Evolutionary conservation across 257 asterid species (phyloP).

Genomic region (Solanum appendiculatum): DNA sequence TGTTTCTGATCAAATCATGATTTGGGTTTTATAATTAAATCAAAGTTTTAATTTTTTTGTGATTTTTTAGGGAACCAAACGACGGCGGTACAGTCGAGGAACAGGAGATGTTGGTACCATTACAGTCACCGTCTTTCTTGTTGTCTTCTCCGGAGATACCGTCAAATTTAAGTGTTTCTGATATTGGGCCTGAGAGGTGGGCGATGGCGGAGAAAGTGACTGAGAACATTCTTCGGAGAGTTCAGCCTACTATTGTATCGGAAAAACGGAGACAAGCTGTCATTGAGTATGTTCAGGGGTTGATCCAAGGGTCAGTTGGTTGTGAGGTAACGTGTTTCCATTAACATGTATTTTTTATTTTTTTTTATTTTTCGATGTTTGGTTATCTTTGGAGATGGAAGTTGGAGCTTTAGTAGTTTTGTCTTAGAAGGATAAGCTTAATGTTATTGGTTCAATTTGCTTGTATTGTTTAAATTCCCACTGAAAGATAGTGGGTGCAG

Average conservation of each 20-base stretch:
- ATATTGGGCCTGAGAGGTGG: constrained; percentile 12
- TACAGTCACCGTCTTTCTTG: not conserved
- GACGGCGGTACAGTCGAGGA: not conserved
- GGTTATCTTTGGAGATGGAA: not conserved
- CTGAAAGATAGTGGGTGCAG: not conserved
- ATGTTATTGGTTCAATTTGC: not conserved
- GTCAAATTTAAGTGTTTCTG: not conserved
- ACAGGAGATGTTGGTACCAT: not conserved
- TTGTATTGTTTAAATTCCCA: not conserved
- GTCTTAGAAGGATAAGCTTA: not conserved
- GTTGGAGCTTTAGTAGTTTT: not conserved
- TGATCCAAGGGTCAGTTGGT: constrained; percentile 6
- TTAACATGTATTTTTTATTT: not conserved
- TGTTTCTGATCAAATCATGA: not conserved
- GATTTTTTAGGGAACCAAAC: not conserved
- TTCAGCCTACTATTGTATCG: constrained; percentile 14
- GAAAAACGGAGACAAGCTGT: constrained; percentile 13
- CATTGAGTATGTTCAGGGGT: constrained; percentile 14
- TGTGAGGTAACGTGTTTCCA: constrained; percentile 6
- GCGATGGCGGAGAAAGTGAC: constrained; percentile 6
- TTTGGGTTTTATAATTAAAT: not conserved
- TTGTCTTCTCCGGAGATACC: not conserved
- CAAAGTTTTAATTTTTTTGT: not conserved
- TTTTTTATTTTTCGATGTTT: not conserved
- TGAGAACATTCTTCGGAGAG: constrained; percentile 3